Evolutionary conservation across 192 early-diverging fungal genomes (phyloP), one percentile per base, ranked within the genome.

Genomic region (Coemansia sp.): DNA sequence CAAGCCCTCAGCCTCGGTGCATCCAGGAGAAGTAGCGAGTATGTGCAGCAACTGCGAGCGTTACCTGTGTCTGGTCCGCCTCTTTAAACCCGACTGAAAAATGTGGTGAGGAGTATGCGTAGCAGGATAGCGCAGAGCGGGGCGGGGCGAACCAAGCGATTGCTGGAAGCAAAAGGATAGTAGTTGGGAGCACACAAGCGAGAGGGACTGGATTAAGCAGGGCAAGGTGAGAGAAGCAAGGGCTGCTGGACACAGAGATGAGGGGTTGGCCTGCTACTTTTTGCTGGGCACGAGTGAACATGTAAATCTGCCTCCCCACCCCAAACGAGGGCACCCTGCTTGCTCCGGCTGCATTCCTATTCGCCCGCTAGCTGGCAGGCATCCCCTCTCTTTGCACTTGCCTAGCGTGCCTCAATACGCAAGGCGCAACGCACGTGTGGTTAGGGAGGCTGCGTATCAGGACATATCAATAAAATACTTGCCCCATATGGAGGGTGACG

Each of bases 21-120:
- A 51, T 23, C 37, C 26, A 56, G 34, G 23, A 39, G 67, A 50
- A 63, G 67, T 69, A 63, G 60, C 26, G 37, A 21, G 50, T 26
- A 31, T 5, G 37, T 34, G 57, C 62, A 46, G 63, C 13, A 35
- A 26, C 57, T 71, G 69, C 62, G 43, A 64, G 46, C 36, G 57
- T 71, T 71, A 71, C 69, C 69, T 71, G 69, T 63, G 64, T 71
- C 69, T 63, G 40, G 40, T 39, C 53, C 39, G 55, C 43, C 62
- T 45, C 63, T 56, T 53, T 65, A 26, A 40, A 10, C 63, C 28
- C 31, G 53, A 37, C 38, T 43, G 38, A 38, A 39, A 20, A 9
- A 24, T 65, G 53, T 65, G 14, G 11, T 57, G 18, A 8, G 43
- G 39, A 51, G 46, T 50, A 26, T 65, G 48, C 31, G 60, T 11